A percentile compares a stretch with the other conserved stretches of the same genome.
These are phyloP conservation scores for Letharia lupina DNA, from an alignment of 495 filamentous ascomycete species.

Conservation along the genomic window DNA sequence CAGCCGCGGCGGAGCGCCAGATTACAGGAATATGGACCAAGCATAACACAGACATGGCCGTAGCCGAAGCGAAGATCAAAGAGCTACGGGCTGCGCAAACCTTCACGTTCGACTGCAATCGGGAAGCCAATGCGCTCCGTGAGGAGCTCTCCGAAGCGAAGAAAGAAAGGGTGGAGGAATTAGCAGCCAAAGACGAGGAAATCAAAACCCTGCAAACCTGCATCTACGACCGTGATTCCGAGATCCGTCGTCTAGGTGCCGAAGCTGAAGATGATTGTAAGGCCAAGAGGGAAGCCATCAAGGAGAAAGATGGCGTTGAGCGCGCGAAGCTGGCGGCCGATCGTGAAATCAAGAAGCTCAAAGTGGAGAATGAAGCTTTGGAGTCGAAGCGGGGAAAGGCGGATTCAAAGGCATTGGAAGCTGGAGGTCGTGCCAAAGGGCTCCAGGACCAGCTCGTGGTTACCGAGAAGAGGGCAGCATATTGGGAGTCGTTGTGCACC, in stretches of 20 bases:
- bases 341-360: not conserved
- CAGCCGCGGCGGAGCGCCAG: not conserved
- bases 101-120: not conserved
- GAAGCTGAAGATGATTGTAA: not conserved
- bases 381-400: not conserved
- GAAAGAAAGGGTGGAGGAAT: not conserved
- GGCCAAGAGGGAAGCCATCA: not conserved
- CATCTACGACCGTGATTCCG: not conserved
- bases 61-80: not conserved
- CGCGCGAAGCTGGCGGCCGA: not conserved
- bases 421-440: not conserved
- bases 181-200: not conserved
- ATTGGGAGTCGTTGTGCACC: not conserved
- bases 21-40: not conserved
- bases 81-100: not conserved
- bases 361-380: not conserved
- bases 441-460: not conserved
- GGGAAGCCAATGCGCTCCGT: not conserved
- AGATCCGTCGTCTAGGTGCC: not conserved
- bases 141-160: not conserved
- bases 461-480: not conserved
- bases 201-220: not conserved
- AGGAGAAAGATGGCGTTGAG: not conserved
- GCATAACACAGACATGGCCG: not conserved
- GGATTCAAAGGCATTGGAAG: not conserved